A percentile compares a stretch with the other conserved stretches of the same genome.
Evolutionary conservation across 2,329 filamentous ascomycete genomes (phyloP).

Genomic region (Arthrinium phaeospermum): DNA sequence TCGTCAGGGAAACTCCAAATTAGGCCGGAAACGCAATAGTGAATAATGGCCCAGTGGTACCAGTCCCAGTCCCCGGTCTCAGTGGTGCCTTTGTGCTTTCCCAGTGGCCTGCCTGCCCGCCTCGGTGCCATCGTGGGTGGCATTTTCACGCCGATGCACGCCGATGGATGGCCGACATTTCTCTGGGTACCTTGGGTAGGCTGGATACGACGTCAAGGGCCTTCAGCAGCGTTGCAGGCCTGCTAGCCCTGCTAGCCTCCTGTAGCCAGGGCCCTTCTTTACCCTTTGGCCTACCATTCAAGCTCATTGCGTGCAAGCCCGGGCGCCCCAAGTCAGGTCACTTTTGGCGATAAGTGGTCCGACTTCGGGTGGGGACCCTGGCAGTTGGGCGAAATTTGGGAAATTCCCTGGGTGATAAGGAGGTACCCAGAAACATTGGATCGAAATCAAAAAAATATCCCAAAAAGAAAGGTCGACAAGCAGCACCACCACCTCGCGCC

Average conservation of each 20-base stretch:
- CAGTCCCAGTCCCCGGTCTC: background rate
- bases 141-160: background rate
- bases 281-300: background rate
- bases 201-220: constrained; percentile 1
- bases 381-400: background rate
- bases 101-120: background rate
- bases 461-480: background rate
- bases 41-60: background rate
- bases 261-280: background rate
- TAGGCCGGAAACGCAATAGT: background rate
- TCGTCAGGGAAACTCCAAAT: constrained; percentile 14
- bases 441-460: constrained; percentile 2
- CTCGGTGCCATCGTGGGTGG: background rate
- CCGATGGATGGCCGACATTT: constrained; percentile 10
- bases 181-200: background rate
- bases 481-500: too few species aligned
- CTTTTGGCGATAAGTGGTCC: constrained; percentile 4
- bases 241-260: background rate
- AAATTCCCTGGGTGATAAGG: constrained; percentile 11
- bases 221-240: background rate
- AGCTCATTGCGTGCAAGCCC: background rate
- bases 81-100: background rate
- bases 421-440: constrained; percentile 10
- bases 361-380: background rate
- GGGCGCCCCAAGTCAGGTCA: constrained; percentile 1